These are phyloP conservation scores for Crepidotus variabilis DNA, from an alignment of 768 basidiomycete species.

Conservation along the genomic window DNA sequence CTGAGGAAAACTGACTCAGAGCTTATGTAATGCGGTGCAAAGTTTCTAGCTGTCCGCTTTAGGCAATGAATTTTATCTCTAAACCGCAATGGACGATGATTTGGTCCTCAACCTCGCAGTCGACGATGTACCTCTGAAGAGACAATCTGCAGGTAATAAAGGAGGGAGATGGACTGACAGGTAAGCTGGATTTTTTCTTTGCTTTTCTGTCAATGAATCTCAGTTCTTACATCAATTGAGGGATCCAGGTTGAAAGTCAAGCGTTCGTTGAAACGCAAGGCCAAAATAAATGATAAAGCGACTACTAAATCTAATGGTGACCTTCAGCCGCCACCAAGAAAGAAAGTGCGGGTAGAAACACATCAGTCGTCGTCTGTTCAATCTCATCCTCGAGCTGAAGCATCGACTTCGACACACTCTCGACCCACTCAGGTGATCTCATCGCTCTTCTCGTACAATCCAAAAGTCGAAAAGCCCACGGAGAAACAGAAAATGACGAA, in stretches of 20 bases:
- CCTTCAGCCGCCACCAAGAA: slow-evolving; percentile 13
- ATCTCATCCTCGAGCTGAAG: slow-evolving; percentile 17
- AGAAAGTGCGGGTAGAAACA: slow-evolving; percentile 21
- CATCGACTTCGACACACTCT: slow-evolving; percentile 19
- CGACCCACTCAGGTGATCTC: slow-evolving; percentile 70
- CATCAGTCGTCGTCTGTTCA: slow-evolving; percentile 10
- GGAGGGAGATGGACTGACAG: slow-evolving; percentile 78
- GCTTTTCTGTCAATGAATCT: slow-evolving; percentile 2
- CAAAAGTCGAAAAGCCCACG: slow-evolving; percentile 49
- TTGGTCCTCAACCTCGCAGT: slow-evolving; percentile 70
- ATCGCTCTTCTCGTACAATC: slow-evolving; percentile 85
- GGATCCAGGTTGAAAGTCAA: slow-evolving; percentile 66
- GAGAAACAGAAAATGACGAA: slow-evolving; percentile 18
- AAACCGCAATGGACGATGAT: slow-evolving; percentile 58
- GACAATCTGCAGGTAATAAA: slow-evolving; percentile 34
- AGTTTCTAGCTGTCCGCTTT: background rate
- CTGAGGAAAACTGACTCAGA: slow-evolving; percentile 22
- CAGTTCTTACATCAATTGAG: slow-evolving; percentile 10
- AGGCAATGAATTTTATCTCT: slow-evolving; percentile 2
- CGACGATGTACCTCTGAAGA: slow-evolving; percentile 28
- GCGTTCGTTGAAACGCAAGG: slow-evolving; percentile 61
- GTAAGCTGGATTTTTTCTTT: slow-evolving; percentile 32
- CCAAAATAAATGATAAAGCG: slow-evolving; percentile 32
- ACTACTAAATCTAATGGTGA: slow-evolving; percentile 20
- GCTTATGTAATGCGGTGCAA: slow-evolving; percentile 16